These are phyloP conservation scores for Monosporascus sp. DNA, from an alignment of 2,329 filamentous ascomycete genomes.

Conservation along the genomic window DNA sequence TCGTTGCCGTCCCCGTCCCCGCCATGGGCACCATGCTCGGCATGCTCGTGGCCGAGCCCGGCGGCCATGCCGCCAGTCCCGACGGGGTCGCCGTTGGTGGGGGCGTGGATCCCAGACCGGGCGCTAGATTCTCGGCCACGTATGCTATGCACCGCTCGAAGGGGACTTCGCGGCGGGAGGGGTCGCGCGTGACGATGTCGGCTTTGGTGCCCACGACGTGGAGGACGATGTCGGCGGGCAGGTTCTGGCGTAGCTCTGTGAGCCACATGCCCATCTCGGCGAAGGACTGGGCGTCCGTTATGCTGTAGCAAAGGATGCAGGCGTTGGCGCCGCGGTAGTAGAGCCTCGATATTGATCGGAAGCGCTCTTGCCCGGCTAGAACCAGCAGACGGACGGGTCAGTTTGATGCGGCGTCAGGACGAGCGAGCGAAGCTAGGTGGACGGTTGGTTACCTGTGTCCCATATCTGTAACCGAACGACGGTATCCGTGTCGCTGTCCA, in stretches of 20 bases:
- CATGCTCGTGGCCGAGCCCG: slow-evolving; percentile 21
- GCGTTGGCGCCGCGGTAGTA: slow-evolving; percentile 96
- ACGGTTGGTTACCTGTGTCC: slow-evolving; percentile 63
- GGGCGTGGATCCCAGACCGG: slow-evolving; percentile 60
- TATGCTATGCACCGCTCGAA: slow-evolving; percentile 96
- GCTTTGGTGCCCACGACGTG: slow-evolving; percentile 95
- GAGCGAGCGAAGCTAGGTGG: neutral
- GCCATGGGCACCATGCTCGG: slow-evolving; percentile 19
- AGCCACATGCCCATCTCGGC: slow-evolving; percentile 91
- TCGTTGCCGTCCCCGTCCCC: neutral
- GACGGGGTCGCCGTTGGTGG: slow-evolving; percentile 53
- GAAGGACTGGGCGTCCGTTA: slow-evolving; percentile 81
- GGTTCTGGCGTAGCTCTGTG: slow-evolving; percentile 73
- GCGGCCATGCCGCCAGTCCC: slow-evolving; percentile 23
- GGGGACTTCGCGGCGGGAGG: slow-evolving; percentile 72
- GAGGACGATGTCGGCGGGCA: slow-evolving; percentile 72
- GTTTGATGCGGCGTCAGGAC: slow-evolving; percentile 5
- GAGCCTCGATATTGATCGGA: slow-evolving; percentile 86
- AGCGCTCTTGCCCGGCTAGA: slow-evolving; percentile 84
- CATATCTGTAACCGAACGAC: slow-evolving; percentile 90
- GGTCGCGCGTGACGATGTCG: slow-evolving; percentile 83
- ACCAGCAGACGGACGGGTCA: neutral
- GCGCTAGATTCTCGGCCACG: slow-evolving; percentile 84
- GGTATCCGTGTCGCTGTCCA: slow-evolving; percentile 80
- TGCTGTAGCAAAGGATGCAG: slow-evolving; percentile 90